Evolutionary conservation across 1,284 basidiomycete species (phyloP), one percentile per base, ranked within the genome.

Genomic region (Ceratobasidium sp.): DNA sequence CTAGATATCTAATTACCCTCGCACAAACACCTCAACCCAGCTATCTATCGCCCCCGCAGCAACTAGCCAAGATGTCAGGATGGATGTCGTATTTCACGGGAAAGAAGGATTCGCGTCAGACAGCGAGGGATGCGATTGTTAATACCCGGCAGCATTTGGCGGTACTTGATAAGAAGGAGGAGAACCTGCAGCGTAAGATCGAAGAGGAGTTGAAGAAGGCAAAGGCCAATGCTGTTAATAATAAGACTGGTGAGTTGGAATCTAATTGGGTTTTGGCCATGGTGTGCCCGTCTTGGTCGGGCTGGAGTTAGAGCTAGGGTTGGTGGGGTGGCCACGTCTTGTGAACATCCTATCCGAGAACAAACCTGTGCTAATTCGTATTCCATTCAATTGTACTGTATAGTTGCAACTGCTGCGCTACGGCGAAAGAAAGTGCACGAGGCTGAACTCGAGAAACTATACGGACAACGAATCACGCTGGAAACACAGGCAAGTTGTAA

Each of bases 111-210:
- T 82, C 89, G 36, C 91, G 90, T 77, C 85, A 88, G 78, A 82
- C 85, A 39, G 87, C 92, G 39, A 84, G 92, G 74, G 90, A 94
- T 77, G 90, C 94, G 54, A 96, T 96, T 77, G 90, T 96, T 70
- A 83, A 81, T 36, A 82, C 96, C 74, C 85, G 94, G 74, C 88
- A 93, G 79, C 91, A 95, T 77, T 84, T 95, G 72, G 87, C 95
- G 79, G 91, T 98, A 87, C 88, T 99, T 74, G 95, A 98, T 85
- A 99, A 98, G 92, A 98, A 98, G 83, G 97, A 99, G 82, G 95
- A 98, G 79, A 84, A 93, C 79, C 82, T 98, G 73, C 89, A 91
- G 83, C 95, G 93, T 85, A 95, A 97, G 88, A 94, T 99, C 74
- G 94, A 97, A 47, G 95, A 98, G 72, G 96, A 98, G 77, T 75